A percentile compares a stretch with the other conserved stretches of the same genome.
phyloP scores from a whole-genome alignment of 345 rosid genomes.

The Aquilaria malaccensis region DNA sequence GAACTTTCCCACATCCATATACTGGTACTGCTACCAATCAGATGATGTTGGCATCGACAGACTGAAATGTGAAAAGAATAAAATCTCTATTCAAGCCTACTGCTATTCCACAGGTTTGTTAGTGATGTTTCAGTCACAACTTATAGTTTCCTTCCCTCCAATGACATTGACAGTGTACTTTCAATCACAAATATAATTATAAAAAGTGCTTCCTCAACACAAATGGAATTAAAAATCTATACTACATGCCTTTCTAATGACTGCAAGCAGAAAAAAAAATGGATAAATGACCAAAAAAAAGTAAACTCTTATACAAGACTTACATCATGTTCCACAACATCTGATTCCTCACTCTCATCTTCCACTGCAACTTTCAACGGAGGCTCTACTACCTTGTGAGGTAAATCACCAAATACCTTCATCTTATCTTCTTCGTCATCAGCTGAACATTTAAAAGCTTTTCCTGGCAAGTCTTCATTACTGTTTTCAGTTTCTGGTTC shows the following conservation, averaged over 20 bases:
- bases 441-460: conserved; percentile 23
- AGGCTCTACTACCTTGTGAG: conserved; percentile 29
- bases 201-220: too few relatives aligned
- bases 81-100: too few relatives aligned
- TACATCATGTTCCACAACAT: conserved; percentile 84
- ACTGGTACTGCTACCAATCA: too few relatives aligned
- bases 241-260: too few relatives aligned
- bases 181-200: too few relatives aligned
- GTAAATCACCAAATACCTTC: conserved; percentile 23
- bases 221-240: too few relatives aligned
- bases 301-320: conserved; percentile 25
- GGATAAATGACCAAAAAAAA: conserved; percentile 6
- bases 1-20: too few relatives aligned
- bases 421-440: conserved; percentile 34
- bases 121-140: too few relatives aligned
- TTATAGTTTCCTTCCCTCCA: too few relatives aligned
- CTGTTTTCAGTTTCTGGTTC: conserved; percentile 25
- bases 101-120: too few relatives aligned
- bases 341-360: conserved; percentile 72
- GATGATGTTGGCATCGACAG: too few relatives aligned
- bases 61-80: too few relatives aligned
- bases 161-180: not conserved
- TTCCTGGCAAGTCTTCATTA: conserved; percentile 20
- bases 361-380: conserved; percentile 33
- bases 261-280: not conserved